Base-by-base conservation (phyloP, 495 filamentous ascomycete species). In the Xylaria telfairii region DNA sequence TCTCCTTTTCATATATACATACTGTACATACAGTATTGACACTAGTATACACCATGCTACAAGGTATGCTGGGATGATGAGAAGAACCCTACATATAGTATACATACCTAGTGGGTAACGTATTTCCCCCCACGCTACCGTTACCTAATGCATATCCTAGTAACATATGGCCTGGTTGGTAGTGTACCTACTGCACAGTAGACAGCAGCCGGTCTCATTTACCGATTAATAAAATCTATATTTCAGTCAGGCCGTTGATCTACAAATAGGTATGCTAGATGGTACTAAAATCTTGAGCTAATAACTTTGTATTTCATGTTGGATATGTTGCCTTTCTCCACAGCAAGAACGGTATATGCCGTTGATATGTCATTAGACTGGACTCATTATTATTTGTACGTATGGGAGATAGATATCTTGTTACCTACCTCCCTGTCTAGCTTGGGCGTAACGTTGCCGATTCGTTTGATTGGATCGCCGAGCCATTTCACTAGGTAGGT, bases 91-190 rank as follows among this genome's bases (percentile, higher is more conserved):
- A 30, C 51, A 54, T 51, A n/a, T n/a, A n/a, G n/a, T n/a, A n/a
- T n/a, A n/a, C n/a, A n/a, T n/a, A n/a, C n/a, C n/a, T n/a, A 28
- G 51, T 54, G 51, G 51, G 51, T 54, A 54, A 54, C 51, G 26
- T 54, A 54, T 54, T 54, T 28, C 13, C 0, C 8, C 51, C 51
- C 51, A 54, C 30, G 51, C 51, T 54, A 54, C 24, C 51, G 26
- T 54, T 30, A 54, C 51, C 24, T 54, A 54, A 54, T 54, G 26
- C 51, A 54, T 30, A 26, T 30, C 51, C 26, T 17, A 54, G 51
- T 7, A 17, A 54, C 51, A 54, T 26, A 54, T 53, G 51, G 51
- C 51, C 49, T n/a, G n/a, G n/a, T n/a, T n/a, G n/a, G n/a, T n/a
- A n/a, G n/a, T n/a, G n/a, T n/a, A n/a, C n/a, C n/a, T n/a, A n/a